Evolutionary conservation across 2,329 filamentous ascomycete genomes (phyloP).

Genomic region (Aspergillus felis): DNA sequence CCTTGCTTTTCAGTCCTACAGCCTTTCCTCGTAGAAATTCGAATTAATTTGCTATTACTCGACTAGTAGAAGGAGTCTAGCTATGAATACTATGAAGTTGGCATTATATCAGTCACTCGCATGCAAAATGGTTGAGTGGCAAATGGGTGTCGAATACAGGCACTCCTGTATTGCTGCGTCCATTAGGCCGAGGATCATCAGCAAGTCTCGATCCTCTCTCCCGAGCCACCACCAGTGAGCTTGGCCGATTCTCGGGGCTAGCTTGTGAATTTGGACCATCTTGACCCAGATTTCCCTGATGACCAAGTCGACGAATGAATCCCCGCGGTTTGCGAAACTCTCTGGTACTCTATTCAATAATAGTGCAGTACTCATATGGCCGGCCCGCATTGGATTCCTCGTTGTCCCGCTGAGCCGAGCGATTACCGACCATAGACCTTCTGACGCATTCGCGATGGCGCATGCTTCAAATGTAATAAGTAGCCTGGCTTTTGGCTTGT

Average conservation of each 20-base stretch:
- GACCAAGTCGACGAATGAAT: background rate
- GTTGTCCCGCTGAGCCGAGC: slow-evolving; percentile 37
- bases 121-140: background rate
- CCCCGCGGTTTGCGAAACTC: slow-evolving; percentile 5
- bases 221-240: slow-evolving; percentile 29
- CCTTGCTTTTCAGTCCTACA: background rate
- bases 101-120: background rate
- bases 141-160: background rate
- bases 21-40: background rate
- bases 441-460: slow-evolving; percentile 28
- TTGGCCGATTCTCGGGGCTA: slow-evolving; percentile 23
- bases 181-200: slow-evolving; percentile 39
- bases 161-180: slow-evolving; percentile 6
- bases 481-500: slow-evolving; percentile 29
- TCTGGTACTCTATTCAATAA: background rate
- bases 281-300: slow-evolving; percentile 1
- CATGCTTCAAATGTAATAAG: slow-evolving; percentile 27
- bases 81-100: background rate
- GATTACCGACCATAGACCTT: slow-evolving; percentile 32
- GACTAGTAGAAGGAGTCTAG: background rate
- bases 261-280: slow-evolving; percentile 24
- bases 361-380: slow-evolving; percentile 12
- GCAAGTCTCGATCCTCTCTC: slow-evolving; percentile 33
- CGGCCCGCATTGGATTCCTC: slow-evolving; percentile 19
- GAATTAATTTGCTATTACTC: background rate